Evolutionary conservation across 1,139 yeast genomes (phyloP).

Genomic region (Pichia sp.): DNA sequence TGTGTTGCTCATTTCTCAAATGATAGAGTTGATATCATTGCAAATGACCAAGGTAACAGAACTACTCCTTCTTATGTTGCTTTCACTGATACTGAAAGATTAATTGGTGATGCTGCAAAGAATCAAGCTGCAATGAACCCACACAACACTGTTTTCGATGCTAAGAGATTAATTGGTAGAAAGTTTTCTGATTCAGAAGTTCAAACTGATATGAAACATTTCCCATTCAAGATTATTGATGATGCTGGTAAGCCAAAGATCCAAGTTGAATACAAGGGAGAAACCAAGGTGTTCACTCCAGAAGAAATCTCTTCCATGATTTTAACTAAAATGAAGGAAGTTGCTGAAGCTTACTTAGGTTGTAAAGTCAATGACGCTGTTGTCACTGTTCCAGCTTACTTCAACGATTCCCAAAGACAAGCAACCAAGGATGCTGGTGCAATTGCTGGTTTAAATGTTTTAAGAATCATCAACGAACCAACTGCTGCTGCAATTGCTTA

Average conservation of each 20-base stretch:
- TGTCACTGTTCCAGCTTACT: slow-evolving; percentile 91
- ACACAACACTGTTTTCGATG: slow-evolving; percentile 89
- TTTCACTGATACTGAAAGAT: slow-evolving; percentile 90
- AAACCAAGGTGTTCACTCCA: slow-evolving; percentile 87
- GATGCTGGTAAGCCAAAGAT: slow-evolving; percentile 76
- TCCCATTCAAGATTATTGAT: slow-evolving; percentile 91
- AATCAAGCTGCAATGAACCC: slow-evolving; percentile 97
- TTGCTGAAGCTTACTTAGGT: slow-evolving; percentile 90
- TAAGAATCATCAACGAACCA: slow-evolving; percentile 93
- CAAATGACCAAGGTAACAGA: slow-evolving; percentile 98
- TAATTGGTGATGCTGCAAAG: slow-evolving; percentile 98
- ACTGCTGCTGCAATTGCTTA: slow-evolving; percentile 97
- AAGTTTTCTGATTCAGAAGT: slow-evolving; percentile 82
- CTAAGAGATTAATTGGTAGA: slow-evolving; percentile 95
- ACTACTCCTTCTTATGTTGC: slow-evolving; percentile 96
- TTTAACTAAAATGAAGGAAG: slow-evolving; percentile 91
- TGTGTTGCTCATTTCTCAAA: slow-evolving; percentile 84
- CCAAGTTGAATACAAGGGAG: slow-evolving; percentile 89
- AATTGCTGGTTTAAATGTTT: slow-evolving; percentile 90
- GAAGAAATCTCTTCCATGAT: slow-evolving; percentile 96
- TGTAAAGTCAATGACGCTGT: slow-evolving; percentile 89
- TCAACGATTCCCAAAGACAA: slow-evolving; percentile 95
- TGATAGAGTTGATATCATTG: slow-evolving; percentile 84
- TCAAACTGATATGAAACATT: slow-evolving; percentile 89
- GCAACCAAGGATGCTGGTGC: slow-evolving; percentile 98